Evolutionary conservation across 805 yeast genomes (phyloP).

Genomic region (Yamadazyma philogaea): DNA sequence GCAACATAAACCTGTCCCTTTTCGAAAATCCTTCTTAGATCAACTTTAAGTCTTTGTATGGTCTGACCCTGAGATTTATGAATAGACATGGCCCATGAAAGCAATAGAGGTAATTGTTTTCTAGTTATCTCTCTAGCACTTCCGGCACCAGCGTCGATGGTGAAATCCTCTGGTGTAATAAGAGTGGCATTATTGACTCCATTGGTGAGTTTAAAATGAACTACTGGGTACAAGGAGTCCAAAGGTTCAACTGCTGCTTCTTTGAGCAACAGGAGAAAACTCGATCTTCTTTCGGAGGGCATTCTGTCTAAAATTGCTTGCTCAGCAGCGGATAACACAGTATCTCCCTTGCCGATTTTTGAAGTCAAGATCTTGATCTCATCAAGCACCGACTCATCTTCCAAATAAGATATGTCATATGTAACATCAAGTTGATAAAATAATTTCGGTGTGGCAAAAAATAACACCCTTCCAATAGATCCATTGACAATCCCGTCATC

Average conservation of each 20-base stretch:
- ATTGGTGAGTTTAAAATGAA: conserved; percentile 39
- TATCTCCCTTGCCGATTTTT: conserved; percentile 21
- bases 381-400: conserved; percentile 19
- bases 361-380: conserved; percentile 23
- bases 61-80: conserved; percentile 89
- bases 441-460: conserved; percentile 38
- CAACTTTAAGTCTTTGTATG: conserved; percentile 65
- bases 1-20: conserved; percentile 86
- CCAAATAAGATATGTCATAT: conserved; percentile 18
- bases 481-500: conserved; percentile 86
- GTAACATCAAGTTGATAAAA: conserved; percentile 23
- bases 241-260: conserved; percentile 16
- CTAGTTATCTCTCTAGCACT: conserved; percentile 32
- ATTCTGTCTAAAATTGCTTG: conserved; percentile 16
- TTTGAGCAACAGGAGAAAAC: conserved; percentile 21
- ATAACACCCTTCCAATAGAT: conserved; percentile 73
- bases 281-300: conserved; percentile 23
- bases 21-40: conserved; percentile 64
- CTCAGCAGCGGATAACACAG: conserved; percentile 19
- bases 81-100: conserved; percentile 82
- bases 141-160: conserved; percentile 18
- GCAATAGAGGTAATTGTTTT: conserved; percentile 62
- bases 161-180: conserved; percentile 31
- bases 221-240: conserved; percentile 39
- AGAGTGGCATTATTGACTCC: conserved; percentile 26